Conservation (phyloP, 148 eudicot species). For the Rhododendron williamsianum region DNA sequence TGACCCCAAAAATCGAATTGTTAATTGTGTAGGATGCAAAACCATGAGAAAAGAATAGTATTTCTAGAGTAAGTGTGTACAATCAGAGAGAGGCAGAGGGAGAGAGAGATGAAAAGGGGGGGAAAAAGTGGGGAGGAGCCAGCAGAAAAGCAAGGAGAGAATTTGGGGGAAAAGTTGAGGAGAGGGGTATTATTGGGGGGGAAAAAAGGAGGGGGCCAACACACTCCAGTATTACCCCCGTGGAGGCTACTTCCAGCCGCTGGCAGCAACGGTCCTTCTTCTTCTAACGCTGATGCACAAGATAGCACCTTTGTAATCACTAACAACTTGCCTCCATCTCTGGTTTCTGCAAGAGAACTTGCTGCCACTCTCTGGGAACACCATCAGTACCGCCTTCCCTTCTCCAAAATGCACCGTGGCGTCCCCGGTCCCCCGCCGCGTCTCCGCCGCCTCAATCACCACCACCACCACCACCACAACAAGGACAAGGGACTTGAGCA, state of each 20-base stretch:
- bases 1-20: too few relatives aligned
- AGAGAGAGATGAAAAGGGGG: constrained; percentile 27
- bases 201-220: constrained; percentile 36
- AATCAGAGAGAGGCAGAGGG: not conserved
- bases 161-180: constrained; percentile 50
- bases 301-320: constrained; percentile 5
- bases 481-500: constrained; percentile 17
- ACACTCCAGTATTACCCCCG: constrained; percentile 32
- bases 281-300: not conserved
- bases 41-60: not conserved
- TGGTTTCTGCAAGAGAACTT: constrained; percentile 40
- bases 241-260: constrained; percentile 15
- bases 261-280: constrained; percentile 5
- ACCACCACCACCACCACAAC: constrained; percentile 20
- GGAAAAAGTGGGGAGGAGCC: constrained; percentile 30
- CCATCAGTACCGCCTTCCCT: constrained; percentile 27
- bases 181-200: constrained; percentile 19
- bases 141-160: constrained; percentile 35
- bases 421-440: constrained; percentile 18
- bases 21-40: too few relatives aligned
- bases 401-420: constrained; percentile 39
- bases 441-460: constrained; percentile 32
- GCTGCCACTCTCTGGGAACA: constrained; percentile 48
- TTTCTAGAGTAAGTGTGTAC: not conserved
- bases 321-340: not conserved